A percentile compares a stretch with the other conserved stretches of the same genome.
These are phyloP conservation scores for Trichosporon asahii DNA, from an alignment of 1,284 basidiomycete genomes.

Conservation along the genomic window DNA sequence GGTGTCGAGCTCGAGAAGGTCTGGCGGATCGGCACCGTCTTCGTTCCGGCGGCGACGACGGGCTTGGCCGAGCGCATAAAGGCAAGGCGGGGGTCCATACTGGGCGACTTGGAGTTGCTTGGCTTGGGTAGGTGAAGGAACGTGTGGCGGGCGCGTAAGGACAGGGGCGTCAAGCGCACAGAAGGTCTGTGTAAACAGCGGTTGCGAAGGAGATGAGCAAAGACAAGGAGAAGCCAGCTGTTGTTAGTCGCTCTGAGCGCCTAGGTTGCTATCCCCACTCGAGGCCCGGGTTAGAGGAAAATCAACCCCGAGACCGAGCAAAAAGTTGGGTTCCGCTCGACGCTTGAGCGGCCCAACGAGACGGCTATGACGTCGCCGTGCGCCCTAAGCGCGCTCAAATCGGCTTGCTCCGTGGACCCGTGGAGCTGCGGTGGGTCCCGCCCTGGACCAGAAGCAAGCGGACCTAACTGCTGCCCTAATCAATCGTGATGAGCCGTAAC, in stretches of 20 bases:
- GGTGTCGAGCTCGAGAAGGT: slow-evolving; percentile 11
- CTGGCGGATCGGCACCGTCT: slow-evolving; percentile 9
- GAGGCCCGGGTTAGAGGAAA: background rate
- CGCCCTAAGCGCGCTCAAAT: background rate
- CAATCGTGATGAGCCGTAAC: background rate
- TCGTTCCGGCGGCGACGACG: background rate
- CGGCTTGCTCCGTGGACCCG: background rate
- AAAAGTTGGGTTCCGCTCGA: background rate
- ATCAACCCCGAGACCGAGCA: slow-evolving; percentile 4
- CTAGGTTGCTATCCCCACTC: background rate
- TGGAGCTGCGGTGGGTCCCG: background rate
- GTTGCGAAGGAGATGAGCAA: background rate
- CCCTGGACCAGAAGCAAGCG: background rate
- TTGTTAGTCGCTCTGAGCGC: background rate
- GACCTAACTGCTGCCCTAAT: background rate
- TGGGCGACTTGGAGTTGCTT: background rate
- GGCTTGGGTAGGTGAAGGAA: background rate
- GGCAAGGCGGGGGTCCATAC: slow-evolving; percentile 26
- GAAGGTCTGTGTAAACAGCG: background rate
- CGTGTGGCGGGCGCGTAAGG: background rate
- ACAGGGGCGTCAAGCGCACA: background rate
- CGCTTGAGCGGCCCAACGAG: background rate
- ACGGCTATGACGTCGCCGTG: background rate
- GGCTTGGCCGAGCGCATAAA: slow-evolving; percentile 19
- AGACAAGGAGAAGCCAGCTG: background rate